These are phyloP conservation scores for Pterocarpus santalinus DNA, from an alignment of 306 rosid genomes.

Conservation along the genomic window DNA sequence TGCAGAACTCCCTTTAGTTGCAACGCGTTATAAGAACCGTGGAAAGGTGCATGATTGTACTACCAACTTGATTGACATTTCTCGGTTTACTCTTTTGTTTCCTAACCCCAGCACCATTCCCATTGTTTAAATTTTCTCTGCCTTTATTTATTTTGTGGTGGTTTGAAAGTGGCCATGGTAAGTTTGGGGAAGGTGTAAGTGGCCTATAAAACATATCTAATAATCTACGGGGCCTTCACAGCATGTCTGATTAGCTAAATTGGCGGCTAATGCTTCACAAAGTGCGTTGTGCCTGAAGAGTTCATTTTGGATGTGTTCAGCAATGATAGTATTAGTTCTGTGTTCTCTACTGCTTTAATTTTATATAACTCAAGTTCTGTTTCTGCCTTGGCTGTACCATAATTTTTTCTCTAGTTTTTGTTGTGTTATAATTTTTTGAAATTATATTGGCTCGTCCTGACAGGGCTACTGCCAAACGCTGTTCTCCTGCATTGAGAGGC, in stretches of 20 bases:
- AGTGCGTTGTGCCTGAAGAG: constrained; percentile 11
- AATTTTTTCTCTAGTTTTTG: constrained; percentile 21
- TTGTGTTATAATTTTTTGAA: constrained; percentile 7
- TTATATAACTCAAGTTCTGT: not conserved
- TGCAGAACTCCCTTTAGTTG: constrained; percentile 96
- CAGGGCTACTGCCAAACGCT: constrained; percentile 97
- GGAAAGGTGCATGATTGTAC: constrained; percentile 73
- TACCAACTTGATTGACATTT: constrained; percentile 37
- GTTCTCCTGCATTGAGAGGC: constrained; percentile 89
- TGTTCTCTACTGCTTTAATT: constrained; percentile 4
- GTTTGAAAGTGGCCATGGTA: constrained; percentile 4
- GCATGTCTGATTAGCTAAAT: constrained; percentile 20
- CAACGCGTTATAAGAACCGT: constrained; percentile 82
- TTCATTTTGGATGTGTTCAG: constrained; percentile 11
- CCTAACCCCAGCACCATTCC: not conserved
- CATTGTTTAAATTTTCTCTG: constrained; percentile 17
- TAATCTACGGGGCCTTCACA: not conserved
- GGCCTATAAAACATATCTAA: not conserved
- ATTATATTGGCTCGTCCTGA: constrained; percentile 11
- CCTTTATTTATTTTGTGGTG: not conserved
- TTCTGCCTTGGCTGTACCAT: constrained; percentile 26
- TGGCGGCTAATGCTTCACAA: constrained; percentile 23
- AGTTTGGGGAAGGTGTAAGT: constrained; percentile 21
- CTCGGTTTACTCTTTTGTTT: constrained; percentile 21
- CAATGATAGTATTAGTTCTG: constrained; percentile 16